phyloP scores from a whole-genome alignment of 2,329 filamentous ascomycete species.

The Aspergillus tanneri region DNA sequence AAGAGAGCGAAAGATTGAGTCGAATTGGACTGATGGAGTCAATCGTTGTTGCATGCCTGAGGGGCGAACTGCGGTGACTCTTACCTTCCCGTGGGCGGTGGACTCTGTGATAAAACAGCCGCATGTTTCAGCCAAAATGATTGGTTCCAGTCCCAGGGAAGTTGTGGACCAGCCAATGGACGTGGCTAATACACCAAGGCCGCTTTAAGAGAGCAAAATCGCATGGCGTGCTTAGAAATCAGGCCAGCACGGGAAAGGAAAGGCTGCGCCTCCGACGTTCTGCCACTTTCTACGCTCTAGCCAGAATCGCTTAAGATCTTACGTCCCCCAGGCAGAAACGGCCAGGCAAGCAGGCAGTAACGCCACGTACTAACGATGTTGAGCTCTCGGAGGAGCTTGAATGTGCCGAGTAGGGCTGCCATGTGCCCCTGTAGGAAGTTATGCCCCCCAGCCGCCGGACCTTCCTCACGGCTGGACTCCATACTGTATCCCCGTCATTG shows the following conservation, averaged over 20 bases:
- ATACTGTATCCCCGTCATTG: no score
- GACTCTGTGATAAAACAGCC: neutral
- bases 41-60: neutral
- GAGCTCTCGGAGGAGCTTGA: no score
- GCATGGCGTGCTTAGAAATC: conserved; percentile 31
- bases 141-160: neutral
- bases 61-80: neutral
- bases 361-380: no score
- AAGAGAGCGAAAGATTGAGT: neutral
- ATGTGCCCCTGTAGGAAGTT: no score
- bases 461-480: no score
- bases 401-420: no score
- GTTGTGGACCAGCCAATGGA: neutral
- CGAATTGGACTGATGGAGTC: neutral
- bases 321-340: neutral
- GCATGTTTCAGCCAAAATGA: neutral
- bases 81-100: neutral
- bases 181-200: neutral
- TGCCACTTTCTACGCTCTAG: conserved; percentile 6
- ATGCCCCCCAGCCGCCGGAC: no score
- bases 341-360: no score
- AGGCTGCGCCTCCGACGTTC: conserved; percentile 10
- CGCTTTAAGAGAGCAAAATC: conserved; percentile 8
- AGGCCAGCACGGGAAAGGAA: conserved; percentile 14
- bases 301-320: neutral